Evolutionary conservation across 2,329 filamentous ascomycete genomes (phyloP).

Genomic region (Gaeumannomyces tritici): DNA sequence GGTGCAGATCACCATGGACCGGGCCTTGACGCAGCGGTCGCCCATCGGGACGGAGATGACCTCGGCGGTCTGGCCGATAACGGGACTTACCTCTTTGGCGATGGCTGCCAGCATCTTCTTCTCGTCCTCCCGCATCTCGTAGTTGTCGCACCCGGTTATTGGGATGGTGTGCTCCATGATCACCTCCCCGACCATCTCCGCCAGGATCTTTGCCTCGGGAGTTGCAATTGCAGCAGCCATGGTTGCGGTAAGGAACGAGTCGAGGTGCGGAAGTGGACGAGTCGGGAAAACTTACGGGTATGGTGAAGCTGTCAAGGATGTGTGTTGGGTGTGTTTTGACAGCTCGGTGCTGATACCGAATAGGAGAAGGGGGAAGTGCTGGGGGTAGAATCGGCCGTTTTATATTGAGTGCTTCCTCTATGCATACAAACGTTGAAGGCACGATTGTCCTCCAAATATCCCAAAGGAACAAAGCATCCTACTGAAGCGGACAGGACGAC

Average conservation of each 20-base stretch:
- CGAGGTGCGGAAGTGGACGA: not conserved
- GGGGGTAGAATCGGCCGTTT: not conserved
- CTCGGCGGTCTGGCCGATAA: not conserved
- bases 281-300: no score
- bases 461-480: no score
- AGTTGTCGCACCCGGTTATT: not conserved
- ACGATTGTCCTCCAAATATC: no score
- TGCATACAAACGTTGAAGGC: no score
- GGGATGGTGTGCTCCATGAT: not conserved
- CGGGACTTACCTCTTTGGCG: not conserved
- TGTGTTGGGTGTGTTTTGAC: not conserved
- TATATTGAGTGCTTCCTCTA: not conserved
- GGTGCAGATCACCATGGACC: conserved; percentile 1
- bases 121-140: not conserved
- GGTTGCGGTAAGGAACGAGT: not conserved
- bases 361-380: not conserved
- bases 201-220: no score
- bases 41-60: not conserved
- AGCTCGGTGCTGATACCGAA: not conserved
- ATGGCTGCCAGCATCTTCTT: not conserved
- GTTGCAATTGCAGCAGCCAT: no score
- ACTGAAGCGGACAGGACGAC: no score
- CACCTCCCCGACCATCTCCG: no score
- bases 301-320: not conserved
- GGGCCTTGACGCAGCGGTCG: not conserved